Evolutionary conservation across 805 yeast species (phyloP), one percentile per base, ranked within the genome.

Genomic region (Cyberlindnera misumaiensis): DNA sequence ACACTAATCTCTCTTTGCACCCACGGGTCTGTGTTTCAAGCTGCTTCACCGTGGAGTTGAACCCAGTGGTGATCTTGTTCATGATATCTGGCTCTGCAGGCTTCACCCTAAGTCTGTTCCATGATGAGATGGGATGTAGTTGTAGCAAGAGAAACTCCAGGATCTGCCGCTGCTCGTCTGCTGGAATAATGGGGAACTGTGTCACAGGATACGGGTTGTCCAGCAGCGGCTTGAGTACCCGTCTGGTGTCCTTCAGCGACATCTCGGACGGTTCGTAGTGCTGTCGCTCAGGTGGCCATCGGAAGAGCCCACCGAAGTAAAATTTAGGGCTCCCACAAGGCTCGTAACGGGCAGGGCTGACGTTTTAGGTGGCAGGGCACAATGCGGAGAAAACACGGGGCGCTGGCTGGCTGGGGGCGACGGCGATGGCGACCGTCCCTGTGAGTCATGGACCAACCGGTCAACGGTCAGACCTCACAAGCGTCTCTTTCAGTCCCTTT

Each of bases 201-300:
- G 70, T 63, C 35, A 67, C 68, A 0, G 82, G 71, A 49, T 64
- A 79, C 3, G 88, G 86, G 43, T 76, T 77, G 22, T 78, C 80
- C 15, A 81, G 60, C 2, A 81, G 60, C 0, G 88, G 85, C 55
- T 75, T 79, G 58, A 75, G 76, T 7, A 79, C 75, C 44, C 76
- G 79, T 44, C 70, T 66, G 52, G 67, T 70, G 45, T 67, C 70
- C 44, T 71, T 75, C 11, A 78, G 39, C 0, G 81, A 73, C 37
- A 35, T 35, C 16, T n/a, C 11, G 25, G 26, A 20, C 24, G 24
- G 24, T 8, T 8, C 8, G 24, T 20, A 6, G 8, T 20, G 24
- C 8, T 20, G 24, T 5, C 8, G 24, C 24, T 20, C 8, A 20
- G 24, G 24, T 20, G 24, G 8, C 8, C 24, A 20, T 20, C 8